Percentiles rank a stretch among this genome's conserved stretches.
Evolutionary conservation across 2,329 filamentous ascomycete species (phyloP).

Genomic region (Ascosphaera apis): DNA sequence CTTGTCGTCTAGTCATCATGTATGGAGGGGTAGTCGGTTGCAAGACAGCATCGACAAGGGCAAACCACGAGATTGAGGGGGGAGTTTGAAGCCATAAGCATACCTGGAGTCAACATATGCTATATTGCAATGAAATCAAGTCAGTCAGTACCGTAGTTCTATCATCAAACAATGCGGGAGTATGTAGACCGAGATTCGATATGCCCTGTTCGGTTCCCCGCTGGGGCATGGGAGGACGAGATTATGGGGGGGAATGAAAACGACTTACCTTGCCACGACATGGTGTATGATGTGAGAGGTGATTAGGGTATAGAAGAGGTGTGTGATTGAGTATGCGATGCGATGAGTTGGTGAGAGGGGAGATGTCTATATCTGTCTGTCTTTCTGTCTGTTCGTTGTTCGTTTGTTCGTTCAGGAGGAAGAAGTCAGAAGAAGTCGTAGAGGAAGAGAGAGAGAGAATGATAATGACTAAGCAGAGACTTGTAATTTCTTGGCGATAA

Average conservation of each 20-base stretch:
- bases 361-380: too few species aligned
- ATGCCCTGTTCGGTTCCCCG: too few species aligned
- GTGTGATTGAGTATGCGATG: background rate
- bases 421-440: too few species aligned
- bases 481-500: too few species aligned
- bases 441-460: too few species aligned
- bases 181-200: constrained; percentile 2
- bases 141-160: constrained; percentile 2
- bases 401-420: too few species aligned
- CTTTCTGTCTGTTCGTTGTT: too few species aligned
- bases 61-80: background rate
- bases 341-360: too few species aligned
- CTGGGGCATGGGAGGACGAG: too few species aligned
- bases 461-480: too few species aligned
- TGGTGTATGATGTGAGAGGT: constrained; percentile 4
- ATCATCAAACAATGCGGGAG: constrained; percentile 2
- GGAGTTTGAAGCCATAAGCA: constrained; percentile 4
- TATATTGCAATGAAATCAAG: constrained; percentile 9
- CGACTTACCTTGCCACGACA: constrained; percentile 35
- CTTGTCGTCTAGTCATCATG: constrained; percentile 1
- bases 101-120: constrained; percentile 43
- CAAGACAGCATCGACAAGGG: background rate
- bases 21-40: background rate
- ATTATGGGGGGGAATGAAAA: too few species aligned
- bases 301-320: background rate